phyloP scores from a whole-genome alignment of 2,329 filamentous ascomycete species.

The Trichoderma sp. region DNA sequence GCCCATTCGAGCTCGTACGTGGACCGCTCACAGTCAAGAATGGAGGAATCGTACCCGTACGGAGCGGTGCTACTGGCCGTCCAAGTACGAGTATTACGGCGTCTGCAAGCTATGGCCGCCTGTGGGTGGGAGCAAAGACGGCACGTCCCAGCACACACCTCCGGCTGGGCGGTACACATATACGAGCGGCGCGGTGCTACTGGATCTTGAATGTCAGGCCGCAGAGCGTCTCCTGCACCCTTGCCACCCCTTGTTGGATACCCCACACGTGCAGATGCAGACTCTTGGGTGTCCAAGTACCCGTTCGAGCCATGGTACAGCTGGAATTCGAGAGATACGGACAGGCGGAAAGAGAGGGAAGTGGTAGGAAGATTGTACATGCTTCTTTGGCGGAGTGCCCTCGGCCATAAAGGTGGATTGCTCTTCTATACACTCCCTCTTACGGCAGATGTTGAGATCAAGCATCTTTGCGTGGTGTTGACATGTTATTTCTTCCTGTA shows the following conservation, averaged over 20 bases:
- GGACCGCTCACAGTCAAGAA: neutral
- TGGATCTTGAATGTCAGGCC: conserved; percentile 2
- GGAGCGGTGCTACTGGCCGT: neutral
- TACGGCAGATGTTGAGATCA: neutral
- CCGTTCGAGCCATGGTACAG: neutral
- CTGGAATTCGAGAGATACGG: neutral
- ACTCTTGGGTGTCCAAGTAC: neutral
- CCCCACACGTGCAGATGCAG: conserved; percentile 10
- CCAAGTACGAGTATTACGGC: neutral
- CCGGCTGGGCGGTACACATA: neutral
- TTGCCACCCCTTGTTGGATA: neutral
- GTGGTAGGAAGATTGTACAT: neutral
- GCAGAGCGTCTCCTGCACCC: conserved; percentile 7
- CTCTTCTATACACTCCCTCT: neutral
- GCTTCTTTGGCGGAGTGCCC: neutral
- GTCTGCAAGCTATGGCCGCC: conserved; percentile 3
- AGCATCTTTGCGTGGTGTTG: neutral
- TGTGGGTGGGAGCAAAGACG: neutral
- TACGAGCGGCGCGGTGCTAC: neutral
- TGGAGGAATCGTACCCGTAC: neutral
- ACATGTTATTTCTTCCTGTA: neutral
- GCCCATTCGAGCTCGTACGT: conserved; percentile 1
- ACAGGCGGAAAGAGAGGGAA: neutral
- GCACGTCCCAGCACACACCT: conserved; percentile 3
- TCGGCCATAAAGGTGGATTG: neutral